phyloP scores from a whole-genome alignment of 2,329 filamentous ascomycete genomes.

The Xylariaceae sp. region DNA sequence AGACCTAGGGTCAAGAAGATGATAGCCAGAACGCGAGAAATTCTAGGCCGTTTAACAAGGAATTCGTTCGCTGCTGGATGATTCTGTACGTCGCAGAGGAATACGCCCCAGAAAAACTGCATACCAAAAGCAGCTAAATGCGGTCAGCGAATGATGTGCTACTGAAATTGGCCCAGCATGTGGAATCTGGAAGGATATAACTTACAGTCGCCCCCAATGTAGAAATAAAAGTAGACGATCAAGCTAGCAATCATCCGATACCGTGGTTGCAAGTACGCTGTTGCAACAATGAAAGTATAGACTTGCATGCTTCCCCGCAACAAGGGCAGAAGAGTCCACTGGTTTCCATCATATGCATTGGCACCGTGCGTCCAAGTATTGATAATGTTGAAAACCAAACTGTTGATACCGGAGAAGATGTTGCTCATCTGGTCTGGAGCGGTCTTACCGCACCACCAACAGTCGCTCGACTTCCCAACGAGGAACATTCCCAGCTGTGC shows the following conservation, averaged over 20 bases:
- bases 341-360: constrained; percentile 63
- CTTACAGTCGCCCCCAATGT: constrained; percentile 46
- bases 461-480: constrained; percentile 62
- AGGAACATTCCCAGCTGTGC: constrained; percentile 63
- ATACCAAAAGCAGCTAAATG: constrained; percentile 55
- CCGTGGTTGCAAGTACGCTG: constrained; percentile 54
- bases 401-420: constrained; percentile 50
- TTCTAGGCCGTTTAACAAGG: constrained; percentile 52
- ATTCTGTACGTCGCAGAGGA: constrained; percentile 66
- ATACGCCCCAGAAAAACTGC: constrained; percentile 68
- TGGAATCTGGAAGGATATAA: constrained; percentile 1
- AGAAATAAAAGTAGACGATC: constrained; percentile 58
- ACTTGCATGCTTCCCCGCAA: constrained; percentile 62
- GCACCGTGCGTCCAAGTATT: constrained; percentile 58
- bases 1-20: constrained; percentile 60
- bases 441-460: constrained; percentile 63
- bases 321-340: constrained; percentile 64
- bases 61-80: constrained; percentile 53
- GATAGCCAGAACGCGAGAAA: constrained; percentile 52
- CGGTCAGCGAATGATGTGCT: constrained; percentile 17
- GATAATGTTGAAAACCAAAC: constrained; percentile 53
- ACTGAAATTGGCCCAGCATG: background rate
- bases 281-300: constrained; percentile 60
- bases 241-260: constrained; percentile 57
- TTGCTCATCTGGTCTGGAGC: constrained; percentile 50